Conservation (phyloP, 768 basidiomycete genomes). For the Tricholoma matsutake region DNA sequence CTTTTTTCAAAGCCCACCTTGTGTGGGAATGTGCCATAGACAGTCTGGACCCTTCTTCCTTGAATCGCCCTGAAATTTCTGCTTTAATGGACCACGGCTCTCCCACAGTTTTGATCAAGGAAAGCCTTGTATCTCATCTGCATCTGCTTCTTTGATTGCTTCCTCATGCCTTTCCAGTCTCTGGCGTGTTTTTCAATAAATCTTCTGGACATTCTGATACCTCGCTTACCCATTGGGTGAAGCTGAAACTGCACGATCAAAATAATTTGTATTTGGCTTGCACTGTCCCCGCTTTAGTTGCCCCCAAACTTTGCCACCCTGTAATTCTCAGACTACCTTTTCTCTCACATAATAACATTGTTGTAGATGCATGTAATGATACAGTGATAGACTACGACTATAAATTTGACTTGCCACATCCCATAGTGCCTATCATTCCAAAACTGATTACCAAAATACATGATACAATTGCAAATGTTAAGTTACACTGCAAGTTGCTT, state of each 20-base stretch:
- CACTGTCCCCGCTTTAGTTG: neutral
- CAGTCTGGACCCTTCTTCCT: too few relatives aligned
- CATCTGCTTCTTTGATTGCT: neutral
- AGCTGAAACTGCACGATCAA: too few relatives aligned
- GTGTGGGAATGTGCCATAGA: too few relatives aligned
- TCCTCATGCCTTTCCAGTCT: too few relatives aligned
- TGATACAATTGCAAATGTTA: neutral
- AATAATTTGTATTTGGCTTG: neutral
- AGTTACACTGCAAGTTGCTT: neutral
- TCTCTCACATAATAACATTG: neutral
- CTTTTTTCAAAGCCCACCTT: too few relatives aligned
- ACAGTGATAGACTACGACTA: neutral
- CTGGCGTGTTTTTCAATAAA: too few relatives aligned
- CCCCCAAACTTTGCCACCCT: too few relatives aligned
- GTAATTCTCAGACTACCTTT: too few relatives aligned
- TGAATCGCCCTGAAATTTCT: too few relatives aligned
- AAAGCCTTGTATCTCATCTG: neutral
- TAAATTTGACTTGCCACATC: neutral
- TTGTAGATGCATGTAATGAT: neutral
- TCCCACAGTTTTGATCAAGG: too few relatives aligned
- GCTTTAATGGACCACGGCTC: too few relatives aligned
- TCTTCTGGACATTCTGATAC: neutral
- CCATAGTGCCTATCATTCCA: neutral
- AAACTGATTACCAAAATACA: neutral
- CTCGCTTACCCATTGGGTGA: neutral